Conservation (phyloP, 441 rosid genomes). For the Adansonia grandidieri region DNA sequence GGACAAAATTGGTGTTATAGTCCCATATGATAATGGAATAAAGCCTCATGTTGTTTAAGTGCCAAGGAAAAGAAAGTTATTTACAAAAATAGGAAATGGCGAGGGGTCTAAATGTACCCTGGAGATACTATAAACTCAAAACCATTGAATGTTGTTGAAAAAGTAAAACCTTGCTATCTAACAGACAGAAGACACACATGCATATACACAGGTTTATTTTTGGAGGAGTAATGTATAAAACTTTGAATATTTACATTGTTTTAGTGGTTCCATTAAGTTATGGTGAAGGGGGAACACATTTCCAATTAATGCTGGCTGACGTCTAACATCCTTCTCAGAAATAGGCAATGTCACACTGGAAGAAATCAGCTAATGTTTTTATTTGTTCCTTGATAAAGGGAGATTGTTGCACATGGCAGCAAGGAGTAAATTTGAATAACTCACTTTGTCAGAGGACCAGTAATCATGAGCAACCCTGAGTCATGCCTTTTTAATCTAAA, state of each 20-base stretch:
- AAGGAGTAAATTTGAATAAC: neutral
- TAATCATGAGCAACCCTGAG: neutral
- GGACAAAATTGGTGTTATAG: neutral
- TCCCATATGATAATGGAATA: neutral
- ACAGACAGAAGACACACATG: neutral
- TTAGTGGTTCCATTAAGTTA: constrained; percentile 2
- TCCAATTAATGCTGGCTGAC: constrained; percentile 1
- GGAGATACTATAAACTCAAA: neutral
- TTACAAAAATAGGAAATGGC: neutral
- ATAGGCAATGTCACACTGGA: neutral
- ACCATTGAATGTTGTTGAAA: neutral
- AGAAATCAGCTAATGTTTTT: neutral
- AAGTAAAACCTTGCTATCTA: neutral
- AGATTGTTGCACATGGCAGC: neutral
- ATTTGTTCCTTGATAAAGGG: neutral
- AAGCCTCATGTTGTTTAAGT: constrained; percentile 1
- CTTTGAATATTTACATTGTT: constrained; percentile 7
- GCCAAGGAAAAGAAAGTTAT: neutral
- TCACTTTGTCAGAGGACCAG: neutral
- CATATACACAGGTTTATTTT: neutral
- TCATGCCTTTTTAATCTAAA: neutral
- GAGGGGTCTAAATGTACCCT: neutral
- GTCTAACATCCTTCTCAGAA: neutral
- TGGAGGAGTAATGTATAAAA: neutral
- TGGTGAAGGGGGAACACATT: neutral